Evolutionary conservation across 1,139 yeast species (phyloP).

Genomic region (Diutina siamensis): DNA sequence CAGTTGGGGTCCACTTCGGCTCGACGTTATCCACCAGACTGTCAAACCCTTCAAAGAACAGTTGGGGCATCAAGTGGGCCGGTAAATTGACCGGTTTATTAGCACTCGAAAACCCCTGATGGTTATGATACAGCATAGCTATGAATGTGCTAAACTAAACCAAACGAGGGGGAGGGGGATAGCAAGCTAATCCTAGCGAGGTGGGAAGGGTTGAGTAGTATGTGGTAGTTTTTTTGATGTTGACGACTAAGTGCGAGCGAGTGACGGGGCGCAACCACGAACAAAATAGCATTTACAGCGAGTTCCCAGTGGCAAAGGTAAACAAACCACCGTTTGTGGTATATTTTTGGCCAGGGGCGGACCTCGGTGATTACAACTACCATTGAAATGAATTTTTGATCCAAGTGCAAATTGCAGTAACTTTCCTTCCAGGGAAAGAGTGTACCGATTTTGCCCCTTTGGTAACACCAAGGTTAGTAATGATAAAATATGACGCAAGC

Average conservation of each 20-base stretch:
- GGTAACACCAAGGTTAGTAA: neutral
- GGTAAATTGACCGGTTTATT: constrained; percentile 4
- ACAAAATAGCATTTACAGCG: too few species aligned
- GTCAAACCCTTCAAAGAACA: constrained; percentile 5
- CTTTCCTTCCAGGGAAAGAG: too few species aligned
- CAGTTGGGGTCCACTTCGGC: neutral
- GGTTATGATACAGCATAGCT: constrained; percentile 5
- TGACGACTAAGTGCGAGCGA: neutral
- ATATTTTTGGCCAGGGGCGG: too few species aligned
- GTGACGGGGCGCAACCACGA: neutral
- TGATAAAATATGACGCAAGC: neutral
- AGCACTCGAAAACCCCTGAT: constrained; percentile 1
- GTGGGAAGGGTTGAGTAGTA: neutral
- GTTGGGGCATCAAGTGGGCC: constrained; percentile 5
- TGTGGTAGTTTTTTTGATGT: neutral
- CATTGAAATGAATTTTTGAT: too few species aligned
- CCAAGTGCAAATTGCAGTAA: too few species aligned
- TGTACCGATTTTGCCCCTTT: neutral
- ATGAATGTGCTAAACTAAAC: neutral
- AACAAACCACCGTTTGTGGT: too few species aligned
- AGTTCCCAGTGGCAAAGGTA: too few species aligned
- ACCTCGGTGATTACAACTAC: too few species aligned
- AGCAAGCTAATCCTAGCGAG: neutral
- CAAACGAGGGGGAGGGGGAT: neutral
- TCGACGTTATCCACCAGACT: neutral